These are phyloP conservation scores for Peronosclerospora sorghi DNA, from an alignment of 352 stramenopile genomes.

Conservation along the genomic window DNA sequence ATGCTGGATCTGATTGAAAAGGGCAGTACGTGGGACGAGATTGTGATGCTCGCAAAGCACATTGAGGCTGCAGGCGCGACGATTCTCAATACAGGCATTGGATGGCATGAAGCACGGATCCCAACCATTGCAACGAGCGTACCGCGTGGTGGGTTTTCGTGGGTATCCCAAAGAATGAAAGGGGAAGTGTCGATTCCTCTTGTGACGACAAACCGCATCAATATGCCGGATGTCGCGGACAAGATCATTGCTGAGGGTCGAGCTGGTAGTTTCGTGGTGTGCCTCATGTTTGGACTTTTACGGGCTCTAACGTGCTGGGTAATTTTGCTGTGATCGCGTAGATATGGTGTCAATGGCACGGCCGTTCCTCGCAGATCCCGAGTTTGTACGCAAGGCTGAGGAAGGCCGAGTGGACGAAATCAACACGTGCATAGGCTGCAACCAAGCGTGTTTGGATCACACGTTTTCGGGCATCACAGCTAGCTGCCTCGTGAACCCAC, in stretches of 20 bases:
- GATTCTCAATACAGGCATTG: slow-evolving; percentile 98
- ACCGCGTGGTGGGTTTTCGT: slow-evolving; percentile 89
- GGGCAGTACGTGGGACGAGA: slow-evolving; percentile 72
- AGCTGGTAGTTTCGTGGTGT: slow-evolving; percentile 22
- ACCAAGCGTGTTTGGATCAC: slow-evolving; percentile 95
- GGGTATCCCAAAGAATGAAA: slow-evolving; percentile 89
- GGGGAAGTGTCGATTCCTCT: slow-evolving; percentile 85
- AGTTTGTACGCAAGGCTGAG: slow-evolving; percentile 90
- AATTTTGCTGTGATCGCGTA: slow-evolving; percentile 2
- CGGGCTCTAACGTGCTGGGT: background rate
- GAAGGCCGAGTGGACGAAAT: slow-evolving; percentile 87
- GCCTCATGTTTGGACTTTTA: background rate
- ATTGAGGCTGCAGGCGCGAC: slow-evolving; percentile 90
- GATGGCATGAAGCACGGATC: slow-evolving; percentile 95
- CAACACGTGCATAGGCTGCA: slow-evolving; percentile 97
- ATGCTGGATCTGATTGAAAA: slow-evolving; percentile 96
- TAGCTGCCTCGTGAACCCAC: slow-evolving; percentile 94
- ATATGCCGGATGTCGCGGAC: slow-evolving; percentile 88
- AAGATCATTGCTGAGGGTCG: slow-evolving; percentile 77
- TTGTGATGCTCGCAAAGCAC: slow-evolving; percentile 83
- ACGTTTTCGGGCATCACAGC: slow-evolving; percentile 92
- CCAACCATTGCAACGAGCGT: slow-evolving; percentile 96
- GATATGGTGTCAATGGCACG: slow-evolving; percentile 83
- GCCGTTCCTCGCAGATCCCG: slow-evolving; percentile 91
- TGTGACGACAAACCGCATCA: slow-evolving; percentile 96